Conservation (phyloP, 2,329 filamentous ascomycete genomes). For the Rhinocladiella similis region DNA sequence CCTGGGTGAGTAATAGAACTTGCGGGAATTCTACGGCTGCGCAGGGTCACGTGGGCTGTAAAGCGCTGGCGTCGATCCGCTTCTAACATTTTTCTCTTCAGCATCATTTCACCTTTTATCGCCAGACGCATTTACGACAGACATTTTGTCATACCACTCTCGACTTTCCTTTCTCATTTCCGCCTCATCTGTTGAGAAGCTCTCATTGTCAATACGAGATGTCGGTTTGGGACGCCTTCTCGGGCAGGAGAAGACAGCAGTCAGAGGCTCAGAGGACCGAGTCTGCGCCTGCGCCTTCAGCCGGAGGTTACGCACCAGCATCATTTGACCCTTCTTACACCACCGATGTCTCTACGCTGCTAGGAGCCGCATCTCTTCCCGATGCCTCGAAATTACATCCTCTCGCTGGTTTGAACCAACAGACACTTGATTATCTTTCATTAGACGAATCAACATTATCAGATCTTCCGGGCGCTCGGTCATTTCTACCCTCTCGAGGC, state of each 20-base stretch:
- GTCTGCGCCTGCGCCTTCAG: conserved; percentile 30
- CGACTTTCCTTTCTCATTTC: conserved; percentile 4
- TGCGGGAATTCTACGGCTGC: too few relatives aligned
- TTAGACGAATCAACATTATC: conserved; percentile 90
- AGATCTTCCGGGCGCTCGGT: conserved; percentile 80
- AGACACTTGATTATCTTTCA: conserved; percentile 90
- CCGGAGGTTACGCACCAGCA: conserved; percentile 48
- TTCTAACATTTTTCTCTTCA: conserved; percentile 14
- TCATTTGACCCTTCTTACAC: conserved; percentile 67
- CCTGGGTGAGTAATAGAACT: too few relatives aligned
- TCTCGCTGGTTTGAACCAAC: conserved; percentile 86
- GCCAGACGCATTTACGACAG: neutral
- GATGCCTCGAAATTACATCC: conserved; percentile 90
- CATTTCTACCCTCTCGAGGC: conserved; percentile 87
- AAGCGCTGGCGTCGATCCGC: neutral
- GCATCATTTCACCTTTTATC: neutral
- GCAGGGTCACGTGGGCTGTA: too few relatives aligned
- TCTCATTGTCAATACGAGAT: conserved; percentile 37
- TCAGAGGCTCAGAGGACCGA: conserved; percentile 48
- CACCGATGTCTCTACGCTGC: conserved; percentile 83
- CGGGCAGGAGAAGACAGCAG: conserved; percentile 53
- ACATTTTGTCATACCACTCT: neutral
- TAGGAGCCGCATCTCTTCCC: conserved; percentile 72
- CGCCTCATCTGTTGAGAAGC: neutral
- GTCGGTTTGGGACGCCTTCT: conserved; percentile 62